phyloP scores from a whole-genome alignment of 768 basidiomycete species.

The Favolaschia claudopus region DNA sequence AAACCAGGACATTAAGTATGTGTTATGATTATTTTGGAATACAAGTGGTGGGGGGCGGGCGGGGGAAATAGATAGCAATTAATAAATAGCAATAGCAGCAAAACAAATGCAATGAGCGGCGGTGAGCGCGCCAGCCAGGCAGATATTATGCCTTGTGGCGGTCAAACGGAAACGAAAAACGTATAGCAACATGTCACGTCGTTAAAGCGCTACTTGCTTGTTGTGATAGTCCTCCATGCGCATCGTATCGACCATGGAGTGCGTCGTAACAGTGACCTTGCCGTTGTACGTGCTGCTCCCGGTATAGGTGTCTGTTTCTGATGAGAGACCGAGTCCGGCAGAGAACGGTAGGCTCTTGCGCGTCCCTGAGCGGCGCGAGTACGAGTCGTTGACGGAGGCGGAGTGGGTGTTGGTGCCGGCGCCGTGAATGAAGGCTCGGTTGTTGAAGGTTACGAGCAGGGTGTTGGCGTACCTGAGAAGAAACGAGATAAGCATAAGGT shows the following conservation, averaged over 20 bases:
- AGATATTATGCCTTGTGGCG: no score
- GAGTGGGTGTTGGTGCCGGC: conserved; percentile 2
- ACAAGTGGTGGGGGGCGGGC: no score
- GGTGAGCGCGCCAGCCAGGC: no score
- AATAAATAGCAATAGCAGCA: no score
- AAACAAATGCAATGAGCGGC: no score
- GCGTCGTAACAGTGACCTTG: conserved; percentile 24
- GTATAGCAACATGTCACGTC: no score
- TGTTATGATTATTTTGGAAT: no score
- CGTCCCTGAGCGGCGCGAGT: not conserved
- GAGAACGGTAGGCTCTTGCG: conserved; percentile 21
- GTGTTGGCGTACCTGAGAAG: conserved; percentile 15
- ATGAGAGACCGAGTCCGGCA: conserved; percentile 15
- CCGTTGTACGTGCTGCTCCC: conserved; percentile 9
- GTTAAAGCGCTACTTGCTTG: no score
- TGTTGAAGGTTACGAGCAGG: conserved; percentile 25
- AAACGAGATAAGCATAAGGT: not conserved
- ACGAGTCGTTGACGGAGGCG: conserved; percentile 19
- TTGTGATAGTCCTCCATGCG: not conserved
- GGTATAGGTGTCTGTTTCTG: conserved; percentile 17
- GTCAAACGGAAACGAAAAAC: no score
- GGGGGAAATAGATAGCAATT: no score
- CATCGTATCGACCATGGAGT: conserved; percentile 12
- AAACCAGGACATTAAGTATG: no score
- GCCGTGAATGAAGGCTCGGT: conserved; percentile 19